Evolutionary conservation across 1,139 yeast species (phyloP), one percentile per base, ranked within the genome.

Genomic region (Candida glucosophila): DNA sequence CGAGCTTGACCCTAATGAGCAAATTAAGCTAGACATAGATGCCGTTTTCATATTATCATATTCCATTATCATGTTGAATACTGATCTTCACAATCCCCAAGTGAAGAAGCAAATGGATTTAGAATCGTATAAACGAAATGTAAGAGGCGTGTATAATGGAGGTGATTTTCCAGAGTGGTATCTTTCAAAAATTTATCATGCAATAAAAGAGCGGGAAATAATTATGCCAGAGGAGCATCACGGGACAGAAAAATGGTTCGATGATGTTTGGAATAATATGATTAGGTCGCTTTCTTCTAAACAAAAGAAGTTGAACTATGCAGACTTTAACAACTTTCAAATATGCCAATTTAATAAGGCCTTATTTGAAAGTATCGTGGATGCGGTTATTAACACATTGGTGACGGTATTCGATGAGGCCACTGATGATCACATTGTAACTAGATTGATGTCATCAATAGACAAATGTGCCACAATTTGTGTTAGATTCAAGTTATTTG

Each of bases 161-260:
- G 68, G 71, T 22, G 90, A 88, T 51, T 88, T 82, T 55, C 94
- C 94, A 2, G 72, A 67, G 23, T 81, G 92, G 90, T 86, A 83
- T 41, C 60, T 90, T 36, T 74, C 78, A 30, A 81, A 73, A 37
- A 85, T 90, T 20, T 92, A 81, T 49, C 59, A 67, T 20, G 80
- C 94, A 1, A 88, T 92, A 31, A 70, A 73, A 36, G 85, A 79
- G 29, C 72, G 82, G 27, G 99, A 92, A 52, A 90, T 90, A 35
- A 85, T 92, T 29, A 83, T 92, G 88, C 97, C 98, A 0, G 98
- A 90, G 42, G 99, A 92, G 47, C 97, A 88, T 43, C 86, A 79
- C 44, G 86, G 85, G 20, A 71, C 81, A 3, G 77, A 76, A 23
- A 86, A 81, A 44, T 80, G 95, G 76, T 90, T 88, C 54, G 97